A percentile compares a stretch with the other conserved stretches of the same genome.
These are phyloP conservation scores for Serendipita indica DNA, from an alignment of 768 basidiomycete species.

Conservation along the genomic window DNA sequence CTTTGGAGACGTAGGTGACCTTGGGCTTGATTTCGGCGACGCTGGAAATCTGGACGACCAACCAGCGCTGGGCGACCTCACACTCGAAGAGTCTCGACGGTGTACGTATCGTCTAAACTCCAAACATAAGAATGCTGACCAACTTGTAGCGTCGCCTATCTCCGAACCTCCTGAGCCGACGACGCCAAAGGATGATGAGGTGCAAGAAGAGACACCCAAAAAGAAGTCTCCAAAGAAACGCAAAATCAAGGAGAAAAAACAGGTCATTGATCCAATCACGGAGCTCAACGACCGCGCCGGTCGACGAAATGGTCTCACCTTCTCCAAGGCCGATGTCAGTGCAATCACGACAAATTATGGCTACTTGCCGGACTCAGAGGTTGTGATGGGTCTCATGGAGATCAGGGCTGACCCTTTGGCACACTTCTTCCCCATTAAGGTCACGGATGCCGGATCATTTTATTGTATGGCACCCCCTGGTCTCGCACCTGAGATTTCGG, in stretches of 20 bases:
- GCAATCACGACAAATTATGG: conserved; percentile 32
- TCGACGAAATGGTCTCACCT: conserved; percentile 27
- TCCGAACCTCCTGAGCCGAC: conserved; percentile 66
- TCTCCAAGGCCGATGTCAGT: neutral
- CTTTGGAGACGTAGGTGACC: conserved; percentile 41
- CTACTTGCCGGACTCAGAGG: conserved; percentile 70
- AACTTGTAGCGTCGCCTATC: conserved; percentile 54
- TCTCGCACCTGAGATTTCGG: conserved; percentile 61
- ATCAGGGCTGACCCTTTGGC: conserved; percentile 72
- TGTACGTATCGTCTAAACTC: conserved; percentile 31
- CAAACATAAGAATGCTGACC: conserved; percentile 9
- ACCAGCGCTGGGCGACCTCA: conserved; percentile 1
- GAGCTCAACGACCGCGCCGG: conserved; percentile 59
- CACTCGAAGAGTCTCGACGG: conserved; percentile 47
- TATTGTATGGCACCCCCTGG: conserved; percentile 80
- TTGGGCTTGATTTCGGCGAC: conserved; percentile 58
- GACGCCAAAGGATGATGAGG: conserved; percentile 38
- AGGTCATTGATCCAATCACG: conserved; percentile 80
- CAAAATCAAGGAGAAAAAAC: conserved; percentile 60
- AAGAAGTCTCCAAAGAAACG: conserved; percentile 23
- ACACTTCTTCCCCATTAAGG: conserved; percentile 73
- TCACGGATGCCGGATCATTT: conserved; percentile 46
- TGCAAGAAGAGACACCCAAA: conserved; percentile 28
- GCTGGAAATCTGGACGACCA: conserved; percentile 29
- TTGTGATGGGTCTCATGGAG: conserved; percentile 73